A percentile compares a stretch with the other conserved stretches of the same genome.
These are phyloP conservation scores for Colletotrichum camelliae DNA, from an alignment of 2,329 filamentous ascomycete species.

Conservation along the genomic window DNA sequence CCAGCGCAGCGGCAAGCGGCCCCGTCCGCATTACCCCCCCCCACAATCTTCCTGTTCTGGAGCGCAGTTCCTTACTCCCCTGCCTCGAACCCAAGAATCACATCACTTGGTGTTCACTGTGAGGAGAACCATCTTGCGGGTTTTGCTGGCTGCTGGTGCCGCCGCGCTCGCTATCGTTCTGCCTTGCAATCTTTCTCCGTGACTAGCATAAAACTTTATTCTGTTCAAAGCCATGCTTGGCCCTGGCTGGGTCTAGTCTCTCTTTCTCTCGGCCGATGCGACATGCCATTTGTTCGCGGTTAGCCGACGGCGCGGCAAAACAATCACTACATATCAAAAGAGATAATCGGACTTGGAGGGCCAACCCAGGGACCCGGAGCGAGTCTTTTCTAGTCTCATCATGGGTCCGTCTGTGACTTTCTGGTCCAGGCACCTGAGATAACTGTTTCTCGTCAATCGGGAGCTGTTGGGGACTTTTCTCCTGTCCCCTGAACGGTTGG, in stretches of 20 bases:
- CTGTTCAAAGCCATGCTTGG: not conserved
- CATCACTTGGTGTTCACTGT: not conserved
- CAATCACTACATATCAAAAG: not conserved
- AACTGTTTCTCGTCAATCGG: not conserved
- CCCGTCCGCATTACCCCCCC: not conserved
- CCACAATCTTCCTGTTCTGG: not conserved
- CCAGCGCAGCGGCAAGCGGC: not conserved
- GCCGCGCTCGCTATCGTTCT: not conserved
- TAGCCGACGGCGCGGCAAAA: not conserved
- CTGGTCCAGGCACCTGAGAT: not conserved
- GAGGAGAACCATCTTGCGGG: not conserved
- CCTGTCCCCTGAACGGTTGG: not conserved
- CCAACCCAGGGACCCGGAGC: not conserved
- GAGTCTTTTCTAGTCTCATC: constrained; percentile 4
- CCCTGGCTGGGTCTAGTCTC: not conserved
- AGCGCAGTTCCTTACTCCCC: not conserved
- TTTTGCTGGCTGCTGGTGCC: not conserved
- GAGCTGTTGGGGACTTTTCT: not conserved
- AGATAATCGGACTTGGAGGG: not conserved
- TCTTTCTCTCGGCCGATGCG: not conserved
- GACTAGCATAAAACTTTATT: constrained; percentile 3
- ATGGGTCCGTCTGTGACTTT: not conserved
- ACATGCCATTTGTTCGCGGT: not conserved
- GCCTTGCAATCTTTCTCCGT: not conserved
- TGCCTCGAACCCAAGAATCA: not conserved